phyloP scores from a whole-genome alignment of 1,139 yeast species.

The Magnusiomyces tetraspermus region DNA sequence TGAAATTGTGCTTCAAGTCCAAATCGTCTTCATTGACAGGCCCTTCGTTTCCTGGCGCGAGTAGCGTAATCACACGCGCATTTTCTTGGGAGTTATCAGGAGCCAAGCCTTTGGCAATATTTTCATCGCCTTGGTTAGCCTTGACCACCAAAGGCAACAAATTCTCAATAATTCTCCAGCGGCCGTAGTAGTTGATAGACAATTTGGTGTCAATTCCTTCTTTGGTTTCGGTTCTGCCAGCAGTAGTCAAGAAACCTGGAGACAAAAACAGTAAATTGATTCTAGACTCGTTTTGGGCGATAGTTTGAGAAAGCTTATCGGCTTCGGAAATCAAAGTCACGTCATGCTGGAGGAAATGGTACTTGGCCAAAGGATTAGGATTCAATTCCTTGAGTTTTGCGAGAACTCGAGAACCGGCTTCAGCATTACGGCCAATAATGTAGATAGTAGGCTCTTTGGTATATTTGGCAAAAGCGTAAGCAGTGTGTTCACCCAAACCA shows the following conservation, averaged over 20 bases:
- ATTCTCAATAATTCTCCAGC: slow-evolving; percentile 24
- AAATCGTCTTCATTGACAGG: slow-evolving; percentile 22
- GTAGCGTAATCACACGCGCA: slow-evolving; percentile 27
- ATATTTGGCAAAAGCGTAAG: slow-evolving; percentile 25
- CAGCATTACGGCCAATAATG: slow-evolving; percentile 27
- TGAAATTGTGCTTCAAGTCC: slow-evolving; percentile 20
- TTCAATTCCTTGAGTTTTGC: slow-evolving; percentile 22
- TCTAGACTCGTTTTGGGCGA: slow-evolving; percentile 21
- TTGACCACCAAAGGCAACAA: slow-evolving; percentile 23
- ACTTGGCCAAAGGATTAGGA: slow-evolving; percentile 18
- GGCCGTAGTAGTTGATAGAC: slow-evolving; percentile 26
- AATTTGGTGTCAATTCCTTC: slow-evolving; percentile 28
- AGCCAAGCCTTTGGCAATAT: neutral
- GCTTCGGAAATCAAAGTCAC: slow-evolving; percentile 22
- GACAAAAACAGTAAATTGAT: slow-evolving; percentile 25
- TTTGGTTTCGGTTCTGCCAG: slow-evolving; percentile 21
- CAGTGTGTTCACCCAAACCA: slow-evolving; percentile 30
- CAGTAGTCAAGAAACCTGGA: slow-evolving; percentile 21
- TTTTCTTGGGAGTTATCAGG: slow-evolving; percentile 3
- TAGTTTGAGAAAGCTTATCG: slow-evolving; percentile 18
- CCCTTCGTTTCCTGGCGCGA: slow-evolving; percentile 25
- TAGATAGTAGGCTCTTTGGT: slow-evolving; percentile 26
- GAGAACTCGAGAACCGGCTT: slow-evolving; percentile 20
- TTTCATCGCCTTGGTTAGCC: slow-evolving; percentile 20
- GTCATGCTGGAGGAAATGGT: slow-evolving; percentile 24